Evolutionary conservation across 345 rosid genomes (phyloP), one percentile per base, ranked within the genome.

Genomic region (Pugionium cornutum): DNA sequence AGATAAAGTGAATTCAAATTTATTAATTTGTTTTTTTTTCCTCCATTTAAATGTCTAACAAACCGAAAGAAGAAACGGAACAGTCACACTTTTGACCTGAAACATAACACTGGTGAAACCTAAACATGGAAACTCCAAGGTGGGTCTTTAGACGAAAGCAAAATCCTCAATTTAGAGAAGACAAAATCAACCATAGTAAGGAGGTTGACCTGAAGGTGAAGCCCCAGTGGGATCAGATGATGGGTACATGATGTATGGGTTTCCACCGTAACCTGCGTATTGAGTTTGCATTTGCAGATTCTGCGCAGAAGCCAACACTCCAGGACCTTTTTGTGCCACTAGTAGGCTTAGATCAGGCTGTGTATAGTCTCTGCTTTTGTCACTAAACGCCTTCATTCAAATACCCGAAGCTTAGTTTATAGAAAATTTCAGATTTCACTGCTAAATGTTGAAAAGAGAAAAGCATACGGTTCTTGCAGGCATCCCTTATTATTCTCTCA

Each of bases 321-420:
- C 88, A 1, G 92, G 75, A 47, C n/a, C 79, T 31, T 75, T 86
- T 41, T 79, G 81, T 42, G 75, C 77, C 40, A 83, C 82, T 25
- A 80, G 68, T 66, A 75, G 73, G 77, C 76, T 83, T 45, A 76
- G 76, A 77, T 82, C 85, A 18, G 89, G 91, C 28, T 88, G 75
- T 6, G 97, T 92, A 58, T 86, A 92, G 75, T 92, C 98, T 84
- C 97, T 83, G 74, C 98, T 89, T 80, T 89, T 92, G 69, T 92
- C 98, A 68, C 89, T 88, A 82, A 69, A 87, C 6, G 97, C 94
- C 98, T 89, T 60, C 74, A 60, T 62, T 66, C 41, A 62, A 66
- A 51, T 36, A 50, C 34, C 10, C n/a, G 39, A 44, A 25, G 32
- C 7, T 18, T 18, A 18, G 18, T 18, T 18, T 18, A 29, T 51